Evolutionary conservation across 2,329 filamentous ascomycete species (phyloP).

Genomic region (Calonectria hongkongensis): DNA sequence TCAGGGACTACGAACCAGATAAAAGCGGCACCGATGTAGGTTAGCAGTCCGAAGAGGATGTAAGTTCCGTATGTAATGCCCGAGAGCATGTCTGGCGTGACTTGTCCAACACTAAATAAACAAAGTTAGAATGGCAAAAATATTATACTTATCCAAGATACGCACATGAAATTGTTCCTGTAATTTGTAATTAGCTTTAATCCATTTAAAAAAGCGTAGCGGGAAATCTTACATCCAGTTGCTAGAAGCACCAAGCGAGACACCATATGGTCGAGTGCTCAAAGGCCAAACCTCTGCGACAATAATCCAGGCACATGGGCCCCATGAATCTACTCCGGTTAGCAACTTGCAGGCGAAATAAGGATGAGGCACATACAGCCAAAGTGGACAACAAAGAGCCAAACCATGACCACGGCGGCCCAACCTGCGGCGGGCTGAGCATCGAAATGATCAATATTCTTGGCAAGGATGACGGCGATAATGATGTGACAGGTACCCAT

Average conservation of each 20-base stretch:
- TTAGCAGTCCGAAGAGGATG: slow-evolving; percentile 81
- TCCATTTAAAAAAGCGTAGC: rapidly evolving
- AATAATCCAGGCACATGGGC: slow-evolving; percentile 84
- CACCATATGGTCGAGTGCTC: slow-evolving; percentile 81
- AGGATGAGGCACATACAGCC: slow-evolving; percentile 65
- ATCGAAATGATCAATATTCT: slow-evolving; percentile 75
- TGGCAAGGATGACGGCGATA: slow-evolving; percentile 81
- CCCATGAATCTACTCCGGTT: slow-evolving; percentile 75
- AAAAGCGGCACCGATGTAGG: slow-evolving; percentile 76
- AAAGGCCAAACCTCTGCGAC: slow-evolving; percentile 85
- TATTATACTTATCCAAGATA: neutral
- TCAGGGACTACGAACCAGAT: slow-evolving; percentile 80
- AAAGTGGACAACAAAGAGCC: slow-evolving; percentile 85
- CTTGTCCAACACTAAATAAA: slow-evolving; percentile 72
- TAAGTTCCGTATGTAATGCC: slow-evolving; percentile 82
- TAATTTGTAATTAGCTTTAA: neutral
- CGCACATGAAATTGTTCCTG: slow-evolving; percentile 72
- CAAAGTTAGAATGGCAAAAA: slow-evolving; percentile 5
- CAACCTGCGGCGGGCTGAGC: slow-evolving; percentile 78
- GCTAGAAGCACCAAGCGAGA: slow-evolving; percentile 79
- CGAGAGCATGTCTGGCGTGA: slow-evolving; percentile 81
- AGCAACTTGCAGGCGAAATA: neutral
- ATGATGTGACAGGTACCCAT: slow-evolving; percentile 84
- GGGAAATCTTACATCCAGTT: slow-evolving; percentile 71
- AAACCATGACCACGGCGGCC: slow-evolving; percentile 81